Percentiles rank a stretch among this genome's conserved stretches.
These are phyloP conservation scores for Physcomitrium patens DNA, from an alignment of 225 moss, liverwort and hornwort genomes.

Conservation along the genomic window DNA sequence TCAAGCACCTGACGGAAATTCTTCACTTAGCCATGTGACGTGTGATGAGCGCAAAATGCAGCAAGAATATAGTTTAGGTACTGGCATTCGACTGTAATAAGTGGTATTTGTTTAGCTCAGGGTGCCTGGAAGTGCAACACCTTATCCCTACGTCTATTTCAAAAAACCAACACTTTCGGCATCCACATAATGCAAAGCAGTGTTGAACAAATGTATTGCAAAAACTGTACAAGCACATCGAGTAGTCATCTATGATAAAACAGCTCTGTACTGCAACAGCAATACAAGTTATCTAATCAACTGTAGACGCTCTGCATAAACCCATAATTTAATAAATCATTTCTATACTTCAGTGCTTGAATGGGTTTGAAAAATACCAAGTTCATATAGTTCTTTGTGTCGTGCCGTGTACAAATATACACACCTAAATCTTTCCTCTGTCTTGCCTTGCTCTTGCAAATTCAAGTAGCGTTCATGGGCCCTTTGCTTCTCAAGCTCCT, in stretches of 20 bases:
- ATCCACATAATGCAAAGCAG: neutral
- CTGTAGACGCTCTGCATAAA: constrained; percentile 76
- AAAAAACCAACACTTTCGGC: no score
- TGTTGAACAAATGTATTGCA: constrained; percentile 19
- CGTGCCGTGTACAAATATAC: neutral
- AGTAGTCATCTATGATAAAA: neutral
- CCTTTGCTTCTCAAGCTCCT: constrained; percentile 96
- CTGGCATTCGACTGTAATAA: no score
- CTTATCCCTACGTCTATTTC: no score
- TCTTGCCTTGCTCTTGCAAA: constrained; percentile 99
- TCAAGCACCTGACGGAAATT: no score
- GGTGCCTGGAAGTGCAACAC: no score
- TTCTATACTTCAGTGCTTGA: no score
- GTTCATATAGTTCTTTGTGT: neutral
- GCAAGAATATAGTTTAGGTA: no score
- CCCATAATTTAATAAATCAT: no score
- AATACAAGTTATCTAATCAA: constrained; percentile 57
- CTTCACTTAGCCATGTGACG: no score
- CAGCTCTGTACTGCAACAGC: constrained; percentile 7
- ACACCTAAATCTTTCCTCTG: constrained; percentile 97
- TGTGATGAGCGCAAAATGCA: no score
- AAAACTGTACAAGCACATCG: constrained; percentile 33
- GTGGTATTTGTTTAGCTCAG: no score
- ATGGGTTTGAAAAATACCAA: no score
- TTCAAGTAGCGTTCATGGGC: constrained; percentile 97